Percentiles rank a stretch among this genome's conserved stretches.
phyloP scores from a whole-genome alignment of 768 basidiomycete species.

The Mycena haematopus region DNA sequence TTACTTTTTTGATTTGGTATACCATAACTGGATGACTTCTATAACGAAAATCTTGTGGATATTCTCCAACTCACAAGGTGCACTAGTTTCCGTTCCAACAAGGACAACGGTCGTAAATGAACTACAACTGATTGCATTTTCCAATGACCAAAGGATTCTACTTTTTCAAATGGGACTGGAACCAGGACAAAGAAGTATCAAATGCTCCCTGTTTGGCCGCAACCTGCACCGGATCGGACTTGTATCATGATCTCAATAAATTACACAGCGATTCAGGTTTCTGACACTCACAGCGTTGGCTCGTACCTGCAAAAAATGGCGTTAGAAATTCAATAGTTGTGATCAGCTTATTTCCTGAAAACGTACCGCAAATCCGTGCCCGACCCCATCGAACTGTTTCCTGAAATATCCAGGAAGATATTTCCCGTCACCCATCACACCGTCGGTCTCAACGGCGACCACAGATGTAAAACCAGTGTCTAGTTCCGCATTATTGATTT shows the following conservation, averaged over 20 bases:
- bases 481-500: conserved; percentile 26
- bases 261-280: not conserved
- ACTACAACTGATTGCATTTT: no score
- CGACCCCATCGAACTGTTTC: conserved; percentile 23
- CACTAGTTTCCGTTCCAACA: no score
- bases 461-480: conserved; percentile 26
- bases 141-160: not conserved
- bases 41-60: no score
- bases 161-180: conserved; percentile 25
- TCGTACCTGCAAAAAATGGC: conserved; percentile 8
- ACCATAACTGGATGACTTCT: no score
- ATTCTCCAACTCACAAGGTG: no score
- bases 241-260: not conserved
- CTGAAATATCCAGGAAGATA: conserved; percentile 25
- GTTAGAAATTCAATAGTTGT: not conserved
- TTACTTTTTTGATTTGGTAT: no score
- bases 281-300: conserved; percentile 23
- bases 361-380: conserved; percentile 28
- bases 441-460: conserved; percentile 17
- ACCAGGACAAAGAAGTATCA: conserved; percentile 22
- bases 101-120: no score
- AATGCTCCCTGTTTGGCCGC: conserved; percentile 29
- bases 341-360: not conserved
- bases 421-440: conserved; percentile 19
- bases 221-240: conserved; percentile 29